Evolutionary conservation across 2,329 filamentous ascomycete genomes (phyloP), one percentile per base, ranked within the genome.

Genomic region (Xenosphaeropsis pyriputrescens): DNA sequence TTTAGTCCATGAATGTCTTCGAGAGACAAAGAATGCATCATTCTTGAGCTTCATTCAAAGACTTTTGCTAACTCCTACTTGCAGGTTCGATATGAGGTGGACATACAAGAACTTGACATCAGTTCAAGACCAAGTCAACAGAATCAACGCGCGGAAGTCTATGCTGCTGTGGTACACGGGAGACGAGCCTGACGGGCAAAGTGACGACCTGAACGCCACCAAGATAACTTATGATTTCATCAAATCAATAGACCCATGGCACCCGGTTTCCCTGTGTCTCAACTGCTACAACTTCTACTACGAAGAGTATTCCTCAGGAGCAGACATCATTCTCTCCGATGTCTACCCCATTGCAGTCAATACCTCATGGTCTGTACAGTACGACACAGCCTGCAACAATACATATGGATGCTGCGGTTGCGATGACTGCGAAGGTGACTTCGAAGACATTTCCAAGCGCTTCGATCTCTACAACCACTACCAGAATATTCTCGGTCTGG

Each of bases 281-380:
- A 68, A 68, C 44, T 68, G 65, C 50, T 56, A 56, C 32, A 63
- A 67, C 45, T 68, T 64, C 47, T 57, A 65, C 46, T 68, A 64
- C 48, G 43, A 50, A 18, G 52, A 60, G 16, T 68, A 68, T 44
- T 53, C 60, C 1, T 45, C 55, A 2, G 65, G 65, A 7, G 58
- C 63, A 2, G 64, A 68, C 41, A 65, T 67, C 44, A 55, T 68
- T 39, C 53, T 65, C 34, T 55, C 58, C 30, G 64, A 68, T 41
- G 56, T 61, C 0, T 68, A 67, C 38, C 63, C 64, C 1, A 53
- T 68, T 36, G 57, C 57, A 12, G 57, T 59, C 31, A 63, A 67
- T 43, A 56, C 59, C 0, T 57, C 50, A 3, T 65, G 52, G 50
- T 61, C 56, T 2, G 49, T 47, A 2, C 54, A 54, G n/a, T 68